These are phyloP conservation scores for Immersiporthe knoxdaviesiana DNA, from an alignment of 2,329 filamentous ascomycete genomes.

Conservation along the genomic window DNA sequence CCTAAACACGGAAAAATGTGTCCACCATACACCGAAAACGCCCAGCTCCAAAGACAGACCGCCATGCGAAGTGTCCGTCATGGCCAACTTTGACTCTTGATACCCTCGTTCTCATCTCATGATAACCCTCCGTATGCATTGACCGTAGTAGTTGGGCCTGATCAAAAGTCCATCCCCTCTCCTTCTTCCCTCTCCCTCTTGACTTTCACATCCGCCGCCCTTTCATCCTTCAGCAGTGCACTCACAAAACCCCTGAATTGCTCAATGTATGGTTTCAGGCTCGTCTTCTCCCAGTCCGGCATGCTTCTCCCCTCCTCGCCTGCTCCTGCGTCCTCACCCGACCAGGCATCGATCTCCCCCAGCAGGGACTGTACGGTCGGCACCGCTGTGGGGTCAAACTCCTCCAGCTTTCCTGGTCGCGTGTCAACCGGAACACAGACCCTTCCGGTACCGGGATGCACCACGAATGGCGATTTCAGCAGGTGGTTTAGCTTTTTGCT, in stretches of 20 bases:
- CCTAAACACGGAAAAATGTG: conserved; percentile 26
- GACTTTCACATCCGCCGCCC: conserved; percentile 51
- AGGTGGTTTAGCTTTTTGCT: conserved; percentile 98
- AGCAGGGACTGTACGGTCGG: conserved; percentile 85
- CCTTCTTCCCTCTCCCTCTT: conserved; percentile 61
- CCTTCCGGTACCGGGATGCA: conserved; percentile 90
- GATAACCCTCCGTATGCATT: background rate
- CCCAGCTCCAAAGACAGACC: conserved; percentile 8
- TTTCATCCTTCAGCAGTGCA: conserved; percentile 76
- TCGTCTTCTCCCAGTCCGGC: conserved; percentile 96
- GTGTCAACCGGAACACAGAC: conserved; percentile 95
- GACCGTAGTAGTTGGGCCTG: conserved; percentile 4
- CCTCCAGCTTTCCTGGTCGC: conserved; percentile 60
- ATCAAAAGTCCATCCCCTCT: conserved; percentile 57
- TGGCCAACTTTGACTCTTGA: conserved; percentile 7
- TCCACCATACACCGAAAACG: conserved; percentile 26
- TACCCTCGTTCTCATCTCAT: conserved; percentile 7
- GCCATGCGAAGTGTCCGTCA: background rate
- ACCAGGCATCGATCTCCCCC: conserved; percentile 84
- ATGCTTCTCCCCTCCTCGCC: conserved; percentile 47
- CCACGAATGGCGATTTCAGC: conserved; percentile 94
- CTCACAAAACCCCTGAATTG: conserved; percentile 83
- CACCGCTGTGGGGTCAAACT: conserved; percentile 86
- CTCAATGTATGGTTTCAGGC: conserved; percentile 89
- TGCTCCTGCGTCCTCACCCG: conserved; percentile 49